Percentiles rank a stretch among this genome's conserved stretches.
Conservation (phyloP, 2,329 filamentous ascomycete genomes). For the Fusarium dimerum region DNA sequence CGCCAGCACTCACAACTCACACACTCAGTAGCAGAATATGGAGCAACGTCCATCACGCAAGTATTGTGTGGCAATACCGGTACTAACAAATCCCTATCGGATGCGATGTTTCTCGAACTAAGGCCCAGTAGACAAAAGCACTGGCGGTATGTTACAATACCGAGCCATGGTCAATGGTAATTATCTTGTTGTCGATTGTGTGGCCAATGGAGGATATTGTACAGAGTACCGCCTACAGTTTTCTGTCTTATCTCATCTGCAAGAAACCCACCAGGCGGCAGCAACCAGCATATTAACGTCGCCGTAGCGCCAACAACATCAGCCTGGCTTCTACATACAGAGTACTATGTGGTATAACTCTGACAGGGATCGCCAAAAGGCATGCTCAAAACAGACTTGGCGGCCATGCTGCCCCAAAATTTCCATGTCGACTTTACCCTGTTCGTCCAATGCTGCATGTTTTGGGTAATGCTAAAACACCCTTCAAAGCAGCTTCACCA, state of each 20-base stretch:
- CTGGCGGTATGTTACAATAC: too few relatives aligned
- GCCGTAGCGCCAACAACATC: background rate
- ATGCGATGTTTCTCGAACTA: background rate
- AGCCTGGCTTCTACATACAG: constrained; percentile 6
- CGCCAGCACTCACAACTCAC: background rate
- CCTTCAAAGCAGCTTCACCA: constrained; percentile 2
- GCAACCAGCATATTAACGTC: too few relatives aligned
- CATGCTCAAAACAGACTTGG: background rate
- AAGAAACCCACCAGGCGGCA: too few relatives aligned
- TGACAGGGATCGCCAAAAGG: background rate
- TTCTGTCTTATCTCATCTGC: constrained; percentile 4
- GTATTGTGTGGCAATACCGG: background rate
- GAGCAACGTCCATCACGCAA: constrained; percentile 1
- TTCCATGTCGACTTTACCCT: constrained; percentile 11
- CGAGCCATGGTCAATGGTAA: too few relatives aligned
- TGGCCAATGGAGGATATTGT: constrained; percentile 8
- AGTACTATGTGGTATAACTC: background rate
- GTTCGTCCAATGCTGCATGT: constrained; percentile 23
- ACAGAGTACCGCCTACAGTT: background rate
- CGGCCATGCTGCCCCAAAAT: background rate
- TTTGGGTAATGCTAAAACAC: constrained; percentile 12
- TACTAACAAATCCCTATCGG: too few relatives aligned
- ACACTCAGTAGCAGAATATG: background rate
- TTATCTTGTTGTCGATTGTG: background rate
- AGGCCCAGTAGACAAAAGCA: background rate